These are phyloP conservation scores for Musa troglodytarum DNA, from an alignment of 176 grass and related monocot genomes.

Conservation along the genomic window DNA sequence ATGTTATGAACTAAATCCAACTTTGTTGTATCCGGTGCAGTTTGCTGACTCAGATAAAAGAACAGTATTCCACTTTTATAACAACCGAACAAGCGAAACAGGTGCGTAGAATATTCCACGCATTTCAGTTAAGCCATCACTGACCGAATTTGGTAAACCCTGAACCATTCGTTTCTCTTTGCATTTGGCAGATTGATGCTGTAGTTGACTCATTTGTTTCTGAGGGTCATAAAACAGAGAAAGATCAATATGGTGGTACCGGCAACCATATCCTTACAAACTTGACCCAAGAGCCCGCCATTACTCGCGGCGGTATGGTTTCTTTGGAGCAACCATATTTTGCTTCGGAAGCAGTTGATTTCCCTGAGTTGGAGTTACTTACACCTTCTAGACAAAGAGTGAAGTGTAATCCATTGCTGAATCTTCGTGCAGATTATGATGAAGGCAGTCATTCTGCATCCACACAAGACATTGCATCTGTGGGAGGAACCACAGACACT, in stretches of 20 bases:
- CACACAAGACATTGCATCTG: slow-evolving; percentile 39
- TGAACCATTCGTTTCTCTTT: slow-evolving; percentile 5
- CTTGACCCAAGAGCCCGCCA: not conserved
- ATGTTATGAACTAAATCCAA: not conserved
- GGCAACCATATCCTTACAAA: not conserved
- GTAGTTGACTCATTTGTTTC: slow-evolving; percentile 62
- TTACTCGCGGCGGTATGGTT: slow-evolving; percentile 4
- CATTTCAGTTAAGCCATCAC: not conserved
- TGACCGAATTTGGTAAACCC: not conserved
- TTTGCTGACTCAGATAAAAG: slow-evolving; percentile 1
- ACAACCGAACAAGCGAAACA: not conserved
- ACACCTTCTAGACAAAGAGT: slow-evolving; percentile 27
- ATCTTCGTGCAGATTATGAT: slow-evolving; percentile 88
- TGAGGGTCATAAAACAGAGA: slow-evolving; percentile 32
- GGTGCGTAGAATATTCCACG: not conserved
- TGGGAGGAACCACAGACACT: slow-evolving; percentile 16
- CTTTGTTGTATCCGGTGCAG: not conserved
- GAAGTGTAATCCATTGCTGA: slow-evolving; percentile 54
- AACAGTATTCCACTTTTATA: slow-evolving; percentile 1
- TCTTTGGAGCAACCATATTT: slow-evolving; percentile 28
- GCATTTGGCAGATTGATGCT: slow-evolving; percentile 50
- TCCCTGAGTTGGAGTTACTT: slow-evolving; percentile 44
- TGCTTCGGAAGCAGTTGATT: slow-evolving; percentile 24
- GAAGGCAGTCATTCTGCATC: slow-evolving; percentile 85
- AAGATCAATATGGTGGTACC: not conserved